Base-by-base conservation (phyloP, 225 moss, liverwort and hornwort genomes). In the Asterella californica region DNA sequence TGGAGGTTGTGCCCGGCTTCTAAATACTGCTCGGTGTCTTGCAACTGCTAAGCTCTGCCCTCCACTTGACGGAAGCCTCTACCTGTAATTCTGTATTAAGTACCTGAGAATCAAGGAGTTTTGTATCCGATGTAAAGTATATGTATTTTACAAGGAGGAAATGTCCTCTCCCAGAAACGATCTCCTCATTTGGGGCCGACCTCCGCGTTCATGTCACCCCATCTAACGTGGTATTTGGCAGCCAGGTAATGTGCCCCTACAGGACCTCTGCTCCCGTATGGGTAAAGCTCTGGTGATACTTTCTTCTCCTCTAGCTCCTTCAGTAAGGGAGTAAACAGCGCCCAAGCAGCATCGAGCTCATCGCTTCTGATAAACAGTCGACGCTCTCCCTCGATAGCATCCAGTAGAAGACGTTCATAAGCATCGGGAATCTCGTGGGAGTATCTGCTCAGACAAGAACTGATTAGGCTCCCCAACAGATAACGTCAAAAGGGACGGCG, bases 251-350 rank as follows among this genome's bases (percentile, higher is more conserved):
- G 94, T 46, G 96, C 96, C 61, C 96, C 96, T 1, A 94, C 88
- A n/a, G 96, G 96, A 52, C 96, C 96, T 48, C 96, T 90, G 81
- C 96, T 96, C 53, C 96, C 96, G 68, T 96, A 96, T 18, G 96
- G 96, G 32, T 96, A 96, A 10, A 94, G 88, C 85, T 96, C 96
- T 24, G 96, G 96, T 71, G 88, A 48, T 22, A 92, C 86, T 81
- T 87, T 92, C 64, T 88, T 90, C 1, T 45, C 46, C 79, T 96
- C 96, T 67, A 96, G 73, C 55, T 96, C 92, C 77, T 92, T 89
- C 57, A 96, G 75, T 76, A 96, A 85, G 21, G 96, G 96, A 50
- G 96, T 94, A 76, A 96, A 96, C 57, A 96, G 79, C 24, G 90
- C 76, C 96, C 96, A 96, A 46, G 96, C 96, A 9, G 96, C 96